These are phyloP conservation scores for Metarhizium album DNA, from an alignment of 2,329 filamentous ascomycete species.

Conservation along the genomic window DNA sequence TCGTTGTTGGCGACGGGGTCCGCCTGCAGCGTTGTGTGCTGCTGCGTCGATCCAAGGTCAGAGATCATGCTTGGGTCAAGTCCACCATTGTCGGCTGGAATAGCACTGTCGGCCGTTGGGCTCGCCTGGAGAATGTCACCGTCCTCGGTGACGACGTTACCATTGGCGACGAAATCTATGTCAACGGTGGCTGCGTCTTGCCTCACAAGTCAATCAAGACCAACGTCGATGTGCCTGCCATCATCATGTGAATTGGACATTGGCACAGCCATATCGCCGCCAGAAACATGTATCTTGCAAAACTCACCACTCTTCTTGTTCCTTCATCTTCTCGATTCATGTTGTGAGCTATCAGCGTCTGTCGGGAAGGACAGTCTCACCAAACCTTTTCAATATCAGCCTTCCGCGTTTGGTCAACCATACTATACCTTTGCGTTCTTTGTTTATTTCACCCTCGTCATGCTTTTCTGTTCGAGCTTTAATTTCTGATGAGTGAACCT, in stretches of 20 bases:
- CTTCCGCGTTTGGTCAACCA: not conserved
- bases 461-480: not conserved
- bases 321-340: not conserved
- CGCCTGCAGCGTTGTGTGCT: conserved; percentile 88
- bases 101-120: conserved; percentile 91
- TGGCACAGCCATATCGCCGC: not conserved
- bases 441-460: not conserved
- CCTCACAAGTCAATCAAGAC: conserved; percentile 99
- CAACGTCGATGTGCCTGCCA: conserved; percentile 75
- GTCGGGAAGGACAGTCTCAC: not conserved
- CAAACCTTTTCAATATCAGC: not conserved
- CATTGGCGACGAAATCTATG: conserved; percentile 96
- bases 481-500: not conserved
- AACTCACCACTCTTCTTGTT: not conserved
- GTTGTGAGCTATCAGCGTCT: not conserved
- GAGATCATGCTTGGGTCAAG: conserved; percentile 99
- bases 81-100: conserved; percentile 98
- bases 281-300: not conserved
- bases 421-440: not conserved
- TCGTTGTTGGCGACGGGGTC: conserved; percentile 87
- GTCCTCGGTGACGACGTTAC: conserved; percentile 96
- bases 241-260: conserved; percentile 45
- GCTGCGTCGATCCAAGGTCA: conserved; percentile 81
- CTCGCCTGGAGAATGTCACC: conserved; percentile 93
- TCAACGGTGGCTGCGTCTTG: conserved; percentile 90